Conservation (phyloP, 805 yeast species). For the Blastobotrys peoriensis region DNA sequence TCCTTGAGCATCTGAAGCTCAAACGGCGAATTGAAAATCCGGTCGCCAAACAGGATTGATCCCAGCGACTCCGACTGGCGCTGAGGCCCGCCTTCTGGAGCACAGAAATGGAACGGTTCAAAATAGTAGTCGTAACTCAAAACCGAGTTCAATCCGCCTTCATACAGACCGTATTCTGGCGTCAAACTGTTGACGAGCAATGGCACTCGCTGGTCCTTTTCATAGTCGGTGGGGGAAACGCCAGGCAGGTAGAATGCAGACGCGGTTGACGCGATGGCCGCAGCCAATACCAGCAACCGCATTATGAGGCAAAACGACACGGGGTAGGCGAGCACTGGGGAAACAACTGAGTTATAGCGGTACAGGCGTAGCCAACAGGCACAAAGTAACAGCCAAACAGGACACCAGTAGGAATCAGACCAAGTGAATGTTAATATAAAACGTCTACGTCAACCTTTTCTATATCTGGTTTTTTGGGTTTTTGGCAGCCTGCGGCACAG, state of each 20-base stretch:
- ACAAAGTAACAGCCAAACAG: no score
- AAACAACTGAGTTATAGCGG: no score
- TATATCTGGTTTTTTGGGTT: no score
- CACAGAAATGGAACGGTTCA: slow-evolving; percentile 76
- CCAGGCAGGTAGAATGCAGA: slow-evolving; percentile 87
- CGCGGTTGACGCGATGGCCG: slow-evolving; percentile 17
- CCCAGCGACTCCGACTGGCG: slow-evolving; percentile 89
- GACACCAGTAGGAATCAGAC: no score
- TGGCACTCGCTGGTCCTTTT: slow-evolving; percentile 64
- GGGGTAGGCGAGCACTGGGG: no score
- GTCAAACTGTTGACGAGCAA: slow-evolving; percentile 86
- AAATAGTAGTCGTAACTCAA: slow-evolving; percentile 55
- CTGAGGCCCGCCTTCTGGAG: slow-evolving; percentile 54
- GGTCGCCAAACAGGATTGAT: slow-evolving; percentile 88
- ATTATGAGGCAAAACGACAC: no score
- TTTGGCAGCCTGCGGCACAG: no score
- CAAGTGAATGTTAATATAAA: no score
- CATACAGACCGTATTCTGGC: slow-evolving; percentile 49
- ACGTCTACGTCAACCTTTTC: no score
- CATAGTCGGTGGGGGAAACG: slow-evolving; percentile 88
- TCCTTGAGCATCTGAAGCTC: slow-evolving; percentile 71
- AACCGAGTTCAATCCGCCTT: slow-evolving; percentile 27
- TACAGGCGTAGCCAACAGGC: no score
- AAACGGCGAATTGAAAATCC: slow-evolving; percentile 90
- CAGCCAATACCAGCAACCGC: no score